Percentiles rank a stretch among this genome's conserved stretches.
Conservation (phyloP, 176 grass and related monocot species). For the Ampelocalamus luodianensis region DNA sequence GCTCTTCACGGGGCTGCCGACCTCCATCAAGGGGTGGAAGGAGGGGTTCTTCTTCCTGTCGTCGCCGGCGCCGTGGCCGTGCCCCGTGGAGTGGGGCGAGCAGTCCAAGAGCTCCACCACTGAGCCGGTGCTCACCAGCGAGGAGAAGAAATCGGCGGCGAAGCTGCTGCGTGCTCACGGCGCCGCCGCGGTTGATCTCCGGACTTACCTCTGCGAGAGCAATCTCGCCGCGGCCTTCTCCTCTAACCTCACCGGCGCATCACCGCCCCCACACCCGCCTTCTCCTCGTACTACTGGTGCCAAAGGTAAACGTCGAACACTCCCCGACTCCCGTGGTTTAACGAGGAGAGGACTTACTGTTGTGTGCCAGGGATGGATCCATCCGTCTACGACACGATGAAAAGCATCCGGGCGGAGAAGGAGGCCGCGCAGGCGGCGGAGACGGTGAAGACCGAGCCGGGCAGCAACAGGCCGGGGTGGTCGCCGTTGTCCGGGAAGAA, state of each 20-base stretch:
- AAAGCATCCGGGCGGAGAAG: background rate
- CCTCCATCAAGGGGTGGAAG: background rate
- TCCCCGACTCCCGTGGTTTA: background rate
- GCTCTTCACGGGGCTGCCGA: background rate
- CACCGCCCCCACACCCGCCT: background rate
- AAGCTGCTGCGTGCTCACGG: conserved; percentile 15
- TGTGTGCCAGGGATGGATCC: background rate
- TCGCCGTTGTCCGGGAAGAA: conserved; percentile 8
- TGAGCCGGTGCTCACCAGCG: background rate
- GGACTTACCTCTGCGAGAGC: background rate
- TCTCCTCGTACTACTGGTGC: background rate
- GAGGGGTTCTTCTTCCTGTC: conserved; percentile 37
- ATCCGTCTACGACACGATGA: background rate
- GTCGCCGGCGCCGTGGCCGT: background rate
- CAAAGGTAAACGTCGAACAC: conserved; percentile 8
- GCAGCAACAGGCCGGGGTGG: too few species aligned
- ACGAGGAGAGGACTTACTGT: background rate
- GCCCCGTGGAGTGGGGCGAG: conserved; percentile 14
- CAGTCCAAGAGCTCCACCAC: background rate
- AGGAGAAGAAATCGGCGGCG: background rate
- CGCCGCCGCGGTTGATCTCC: background rate
- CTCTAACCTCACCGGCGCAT: background rate
- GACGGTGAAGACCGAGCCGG: conserved; percentile 15
- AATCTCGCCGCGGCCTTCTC: conserved; percentile 9
- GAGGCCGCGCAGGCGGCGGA: background rate